Base-by-base conservation (phyloP, 345 rosid species). In the Passiflora organensis region DNA sequence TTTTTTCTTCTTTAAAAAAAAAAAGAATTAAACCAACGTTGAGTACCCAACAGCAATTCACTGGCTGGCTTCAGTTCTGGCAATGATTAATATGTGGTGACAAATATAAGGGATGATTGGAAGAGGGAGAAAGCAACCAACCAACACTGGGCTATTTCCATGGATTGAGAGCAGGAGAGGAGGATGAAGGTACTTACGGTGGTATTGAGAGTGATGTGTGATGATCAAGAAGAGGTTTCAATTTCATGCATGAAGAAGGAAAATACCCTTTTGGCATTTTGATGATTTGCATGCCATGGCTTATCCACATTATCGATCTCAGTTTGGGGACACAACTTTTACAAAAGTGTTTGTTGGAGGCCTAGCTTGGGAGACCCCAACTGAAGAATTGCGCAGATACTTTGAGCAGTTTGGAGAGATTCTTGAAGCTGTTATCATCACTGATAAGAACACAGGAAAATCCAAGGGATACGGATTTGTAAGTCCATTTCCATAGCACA, bases 391-490 rank as follows among this genome's bases (percentile, higher is more conserved):
- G 96, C 85, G 82, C 16, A 72, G 71, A 48, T 82, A 87, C 73
- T 91, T 91, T 43, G 86, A 85, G 56, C 91, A 80, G 72, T 91
- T 91, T 42, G 97, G 97, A 6, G 95, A 91, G 53, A 91, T 87
- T 79, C 95, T 91, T 34, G 97, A 91, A 77, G 96, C 97, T 43
- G 97, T 87, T 67, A 82, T 91, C 62, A 91, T 91, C 60, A 63
- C 72, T 13, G 97, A 91, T 45, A 91, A 83, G 69, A 75, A 63
- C 59, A 83, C 97, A 6, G 95, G 82, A 13, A 91, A 91, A 73
- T 91, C 97, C 42, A 91, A 91, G 75, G 97, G 97, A 63, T 87
- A 91, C 34, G 96, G 97, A 51, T 91, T 91, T 62, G 97, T 91
- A 82, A 78, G 96, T 62, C 43, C 34, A 28, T 28, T 28, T n/a